Evolutionary conservation across 495 filamentous ascomycete species (phyloP).

Genomic region (Chaetomium cochliodes): DNA sequence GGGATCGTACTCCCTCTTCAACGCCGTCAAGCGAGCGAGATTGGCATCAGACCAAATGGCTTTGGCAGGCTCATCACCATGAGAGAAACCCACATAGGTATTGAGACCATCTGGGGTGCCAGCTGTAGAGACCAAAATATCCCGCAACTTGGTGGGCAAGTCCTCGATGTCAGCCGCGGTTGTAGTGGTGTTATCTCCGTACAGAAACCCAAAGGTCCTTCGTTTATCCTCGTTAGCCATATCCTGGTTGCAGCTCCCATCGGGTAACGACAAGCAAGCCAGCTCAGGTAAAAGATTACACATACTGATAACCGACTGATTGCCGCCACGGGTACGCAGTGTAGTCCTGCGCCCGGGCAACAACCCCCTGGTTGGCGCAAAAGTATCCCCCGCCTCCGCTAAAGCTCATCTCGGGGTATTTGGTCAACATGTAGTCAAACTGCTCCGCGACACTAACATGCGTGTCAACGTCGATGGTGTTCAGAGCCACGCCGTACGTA

Average conservation of each 20-base stretch:
- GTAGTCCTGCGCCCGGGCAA: neutral
- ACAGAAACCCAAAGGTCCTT: conserved; percentile 6
- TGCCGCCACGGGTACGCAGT: conserved; percentile 2
- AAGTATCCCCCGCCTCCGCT: conserved; percentile 2
- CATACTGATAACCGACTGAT: conserved; percentile 4
- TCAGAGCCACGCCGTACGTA: conserved; percentile 1
- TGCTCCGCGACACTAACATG: neutral
- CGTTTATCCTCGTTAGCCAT: neutral
- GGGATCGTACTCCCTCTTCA: conserved; percentile 39
- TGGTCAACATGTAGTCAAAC: neutral
- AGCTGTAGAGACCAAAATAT: conserved; percentile 9
- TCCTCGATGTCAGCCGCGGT: conserved; percentile 1
- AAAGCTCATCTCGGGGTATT: neutral
- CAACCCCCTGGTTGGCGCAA: neutral
- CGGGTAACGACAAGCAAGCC: neutral
- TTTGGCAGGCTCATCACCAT: conserved; percentile 40
- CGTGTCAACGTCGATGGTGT: neutral
- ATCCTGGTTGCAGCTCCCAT: neutral
- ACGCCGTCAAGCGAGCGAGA: conserved; percentile 28
- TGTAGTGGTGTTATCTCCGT: neutral
- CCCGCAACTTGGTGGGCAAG: neutral
- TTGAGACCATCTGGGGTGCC: conserved; percentile 17
- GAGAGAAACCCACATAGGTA: conserved; percentile 39
- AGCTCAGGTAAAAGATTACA: neutral
- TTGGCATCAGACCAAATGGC: conserved; percentile 33